Percentiles rank a stretch among this genome's conserved stretches.
Conservation (phyloP, 2,329 filamentous ascomycete species). For the Scedosporium boydii region DNA sequence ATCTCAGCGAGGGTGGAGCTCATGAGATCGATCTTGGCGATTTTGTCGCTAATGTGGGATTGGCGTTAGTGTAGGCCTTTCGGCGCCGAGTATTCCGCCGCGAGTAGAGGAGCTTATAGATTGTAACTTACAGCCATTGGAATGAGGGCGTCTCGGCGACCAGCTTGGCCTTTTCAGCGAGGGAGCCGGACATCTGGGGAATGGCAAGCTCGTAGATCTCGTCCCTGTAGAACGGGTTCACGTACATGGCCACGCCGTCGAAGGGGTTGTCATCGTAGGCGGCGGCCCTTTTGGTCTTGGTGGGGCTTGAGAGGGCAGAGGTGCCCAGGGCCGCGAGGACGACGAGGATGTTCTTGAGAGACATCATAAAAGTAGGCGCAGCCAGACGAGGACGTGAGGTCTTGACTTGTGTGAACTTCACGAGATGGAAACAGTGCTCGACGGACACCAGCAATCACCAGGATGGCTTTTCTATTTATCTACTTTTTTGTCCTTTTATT, state of each 20-base stretch:
- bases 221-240: slow-evolving; percentile 46
- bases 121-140: slow-evolving; percentile 26
- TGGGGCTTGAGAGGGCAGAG: neutral
- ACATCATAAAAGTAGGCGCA: neutral
- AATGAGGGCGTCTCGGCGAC: slow-evolving; percentile 44
- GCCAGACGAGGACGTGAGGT: neutral
- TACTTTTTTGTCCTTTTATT: neutral
- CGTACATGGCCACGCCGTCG: slow-evolving; percentile 37
- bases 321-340: slow-evolving; percentile 1
- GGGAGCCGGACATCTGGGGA: slow-evolving; percentile 47
- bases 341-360: slow-evolving; percentile 3
- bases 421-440: no score
- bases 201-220: slow-evolving; percentile 48
- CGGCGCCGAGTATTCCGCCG: neutral
- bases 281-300: slow-evolving; percentile 17
- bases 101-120: neutral
- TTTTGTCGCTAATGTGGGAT: slow-evolving; percentile 30
- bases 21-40: slow-evolving; percentile 37
- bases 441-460: no score
- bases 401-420: no score
- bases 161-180: slow-evolving; percentile 40
- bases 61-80: neutral
- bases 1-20: slow-evolving; percentile 34
- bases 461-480: neutral
- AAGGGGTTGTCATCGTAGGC: slow-evolving; percentile 42